Conservation (phyloP, 2,329 filamentous ascomycete genomes). For the Clarireedia sp. region DNA sequence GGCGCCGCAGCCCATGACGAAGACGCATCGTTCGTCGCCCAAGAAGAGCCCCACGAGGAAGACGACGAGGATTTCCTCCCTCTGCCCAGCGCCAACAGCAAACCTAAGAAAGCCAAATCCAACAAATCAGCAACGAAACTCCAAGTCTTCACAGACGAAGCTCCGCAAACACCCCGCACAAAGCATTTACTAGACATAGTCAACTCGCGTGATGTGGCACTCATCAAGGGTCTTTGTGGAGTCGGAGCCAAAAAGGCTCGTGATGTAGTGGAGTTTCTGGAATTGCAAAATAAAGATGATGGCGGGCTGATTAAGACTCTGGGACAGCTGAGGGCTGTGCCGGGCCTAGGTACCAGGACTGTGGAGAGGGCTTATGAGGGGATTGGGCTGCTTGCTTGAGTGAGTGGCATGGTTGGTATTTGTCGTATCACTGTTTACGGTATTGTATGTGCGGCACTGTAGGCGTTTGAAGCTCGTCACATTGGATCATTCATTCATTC, state of each 20-base stretch:
- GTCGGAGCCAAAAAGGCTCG: constrained; percentile 66
- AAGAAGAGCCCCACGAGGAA: constrained; percentile 34
- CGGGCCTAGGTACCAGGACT: constrained; percentile 48
- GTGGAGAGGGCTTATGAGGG: constrained; percentile 45
- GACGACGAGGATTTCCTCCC: constrained; percentile 29
- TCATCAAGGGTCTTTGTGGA: constrained; percentile 60
- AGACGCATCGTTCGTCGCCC: constrained; percentile 27
- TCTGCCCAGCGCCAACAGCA: constrained; percentile 9
- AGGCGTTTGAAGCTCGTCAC: no score
- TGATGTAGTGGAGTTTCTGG: constrained; percentile 50
- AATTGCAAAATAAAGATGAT: constrained; percentile 35
- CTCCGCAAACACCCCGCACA: constrained; percentile 37
- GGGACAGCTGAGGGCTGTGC: constrained; percentile 44
- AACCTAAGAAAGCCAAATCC: constrained; percentile 26
- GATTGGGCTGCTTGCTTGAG: constrained; percentile 22
- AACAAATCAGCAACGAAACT: constrained; percentile 27
- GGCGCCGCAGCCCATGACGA: constrained; percentile 27
- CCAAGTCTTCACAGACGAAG: constrained; percentile 30
- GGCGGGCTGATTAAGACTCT: constrained; percentile 39
- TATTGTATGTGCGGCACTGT: no score
- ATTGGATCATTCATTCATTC: no score
- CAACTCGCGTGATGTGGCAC: constrained; percentile 60
- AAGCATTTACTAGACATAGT: constrained; percentile 59
- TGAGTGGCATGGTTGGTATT: no score
- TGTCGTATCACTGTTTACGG: no score